These are phyloP conservation scores for Babjeviella inositovora DNA, from an alignment of 805 yeast genomes.

Conservation along the genomic window DNA sequence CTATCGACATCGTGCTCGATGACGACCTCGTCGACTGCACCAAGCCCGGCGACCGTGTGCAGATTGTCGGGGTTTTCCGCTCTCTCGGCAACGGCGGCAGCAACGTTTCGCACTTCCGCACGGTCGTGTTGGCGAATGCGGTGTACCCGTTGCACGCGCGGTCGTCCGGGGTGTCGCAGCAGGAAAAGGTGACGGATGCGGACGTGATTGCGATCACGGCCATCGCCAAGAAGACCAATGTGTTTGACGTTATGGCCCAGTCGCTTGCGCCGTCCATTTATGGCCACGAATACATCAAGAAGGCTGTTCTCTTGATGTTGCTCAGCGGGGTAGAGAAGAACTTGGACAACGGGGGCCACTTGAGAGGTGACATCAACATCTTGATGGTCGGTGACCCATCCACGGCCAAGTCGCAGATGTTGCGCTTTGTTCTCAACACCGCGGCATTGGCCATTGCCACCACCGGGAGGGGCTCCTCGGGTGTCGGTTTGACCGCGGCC, in stretches of 20 bases:
- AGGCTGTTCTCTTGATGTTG: conserved; percentile 80
- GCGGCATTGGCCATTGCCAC: conserved; percentile 95
- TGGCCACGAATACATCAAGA: conserved; percentile 83
- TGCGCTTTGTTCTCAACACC: conserved; percentile 86
- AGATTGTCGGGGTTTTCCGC: conserved; percentile 85
- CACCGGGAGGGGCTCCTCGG: conserved; percentile 98
- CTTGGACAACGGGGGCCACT: conserved; percentile 86
- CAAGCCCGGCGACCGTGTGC: conserved; percentile 94
- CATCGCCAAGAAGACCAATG: conserved; percentile 50
- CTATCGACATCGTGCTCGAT: conserved; percentile 83
- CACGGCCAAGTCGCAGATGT: conserved; percentile 92
- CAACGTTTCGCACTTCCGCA: conserved; percentile 51
- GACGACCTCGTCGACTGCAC: conserved; percentile 86
- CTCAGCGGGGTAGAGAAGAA: conserved; percentile 93
- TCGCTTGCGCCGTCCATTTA: conserved; percentile 93
- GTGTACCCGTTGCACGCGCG: conserved; percentile 80
- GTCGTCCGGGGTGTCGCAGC: conserved; percentile 67
- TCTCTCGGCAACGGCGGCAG: conserved; percentile 67
- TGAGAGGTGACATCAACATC: conserved; percentile 94
- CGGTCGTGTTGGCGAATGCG: conserved; percentile 79
- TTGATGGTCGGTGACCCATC: conserved; percentile 98
- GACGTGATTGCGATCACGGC: conserved; percentile 81
- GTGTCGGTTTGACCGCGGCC: conserved; percentile 98
- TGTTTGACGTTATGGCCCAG: conserved; percentile 66
- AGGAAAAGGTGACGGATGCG: conserved; percentile 51